Evolutionary conservation across 768 basidiomycete genomes (phyloP).

Genomic region (Termitomyces sp.): DNA sequence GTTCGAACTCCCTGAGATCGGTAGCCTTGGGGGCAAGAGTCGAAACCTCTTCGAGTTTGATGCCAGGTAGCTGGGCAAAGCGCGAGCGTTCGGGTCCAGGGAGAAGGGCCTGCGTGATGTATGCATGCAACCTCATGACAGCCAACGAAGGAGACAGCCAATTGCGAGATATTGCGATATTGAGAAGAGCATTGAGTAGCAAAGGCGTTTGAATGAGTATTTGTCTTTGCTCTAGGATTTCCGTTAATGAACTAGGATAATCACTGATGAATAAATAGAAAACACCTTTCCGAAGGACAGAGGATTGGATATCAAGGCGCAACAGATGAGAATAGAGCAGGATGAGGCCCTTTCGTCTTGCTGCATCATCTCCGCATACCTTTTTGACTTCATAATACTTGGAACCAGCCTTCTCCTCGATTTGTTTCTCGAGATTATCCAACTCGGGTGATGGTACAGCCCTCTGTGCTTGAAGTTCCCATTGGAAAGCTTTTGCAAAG

Average conservation of each 20-base stretch:
- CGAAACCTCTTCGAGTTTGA: slow-evolving; percentile 51
- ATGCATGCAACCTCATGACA: slow-evolving; percentile 79
- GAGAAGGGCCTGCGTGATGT: slow-evolving; percentile 78
- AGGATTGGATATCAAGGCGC: slow-evolving; percentile 52
- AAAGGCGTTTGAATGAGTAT: slow-evolving; percentile 70
- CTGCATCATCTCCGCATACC: slow-evolving; percentile 33
- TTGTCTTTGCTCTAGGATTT: slow-evolving; percentile 59
- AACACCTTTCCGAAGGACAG: slow-evolving; percentile 63
- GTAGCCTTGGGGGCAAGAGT: slow-evolving; percentile 30
- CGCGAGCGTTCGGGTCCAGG: slow-evolving; percentile 46
- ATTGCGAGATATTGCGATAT: slow-evolving; percentile 79
- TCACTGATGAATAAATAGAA: slow-evolving; percentile 8
- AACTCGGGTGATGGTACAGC: slow-evolving; percentile 34
- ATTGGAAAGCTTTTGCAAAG: slow-evolving; percentile 62
- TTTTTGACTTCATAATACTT: slow-evolving; percentile 53
- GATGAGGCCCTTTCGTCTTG: slow-evolving; percentile 55
- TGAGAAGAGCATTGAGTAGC: slow-evolving; percentile 76
- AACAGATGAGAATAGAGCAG: slow-evolving; percentile 86
- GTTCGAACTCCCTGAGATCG: slow-evolving; percentile 44
- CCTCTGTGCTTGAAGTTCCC: slow-evolving; percentile 42
- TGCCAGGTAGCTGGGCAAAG: slow-evolving; percentile 77
- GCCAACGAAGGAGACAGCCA: slow-evolving; percentile 83
- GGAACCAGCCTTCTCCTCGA: slow-evolving; percentile 44
- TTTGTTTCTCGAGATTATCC: slow-evolving; percentile 46
- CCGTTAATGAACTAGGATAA: not conserved